These are phyloP conservation scores for Collybia sordida DNA, from an alignment of 768 basidiomycete species.

Conservation along the genomic window DNA sequence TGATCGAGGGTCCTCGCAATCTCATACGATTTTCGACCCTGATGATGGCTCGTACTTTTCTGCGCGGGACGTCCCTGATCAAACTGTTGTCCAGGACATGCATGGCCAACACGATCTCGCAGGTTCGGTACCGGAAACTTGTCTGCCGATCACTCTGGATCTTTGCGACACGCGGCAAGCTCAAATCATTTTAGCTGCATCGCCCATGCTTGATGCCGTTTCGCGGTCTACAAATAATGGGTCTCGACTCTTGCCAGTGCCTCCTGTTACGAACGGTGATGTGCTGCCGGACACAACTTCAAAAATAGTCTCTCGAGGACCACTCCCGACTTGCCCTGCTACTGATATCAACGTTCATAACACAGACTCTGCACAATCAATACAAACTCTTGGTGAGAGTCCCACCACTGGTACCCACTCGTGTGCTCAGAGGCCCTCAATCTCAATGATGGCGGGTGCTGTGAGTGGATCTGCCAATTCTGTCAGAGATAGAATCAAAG, in stretches of 20 bases:
- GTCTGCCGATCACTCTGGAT: background rate
- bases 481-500: constrained; percentile 41
- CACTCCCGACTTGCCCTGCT: background rate
- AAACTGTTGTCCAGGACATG: background rate
- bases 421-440: constrained; percentile 1
- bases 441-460: background rate
- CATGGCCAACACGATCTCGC: background rate
- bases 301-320: background rate
- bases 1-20: background rate
- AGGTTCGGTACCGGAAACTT: background rate
- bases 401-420: background rate
- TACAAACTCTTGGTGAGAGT: background rate
- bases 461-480: constrained; percentile 19
- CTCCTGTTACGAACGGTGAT: constrained; percentile 3
- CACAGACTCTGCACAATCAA: background rate
- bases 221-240: background rate
- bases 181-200: background rate
- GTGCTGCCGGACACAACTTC: background rate
- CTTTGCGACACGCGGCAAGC: background rate
- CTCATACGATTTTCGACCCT: background rate
- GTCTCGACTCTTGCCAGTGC: constrained; percentile 16
- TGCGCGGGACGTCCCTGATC: background rate
- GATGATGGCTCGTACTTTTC: background rate
- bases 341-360: background rate
- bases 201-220: background rate